These are phyloP conservation scores for Thielaviopsis ethacetica DNA, from an alignment of 2,329 filamentous ascomycete species.

Conservation along the genomic window DNA sequence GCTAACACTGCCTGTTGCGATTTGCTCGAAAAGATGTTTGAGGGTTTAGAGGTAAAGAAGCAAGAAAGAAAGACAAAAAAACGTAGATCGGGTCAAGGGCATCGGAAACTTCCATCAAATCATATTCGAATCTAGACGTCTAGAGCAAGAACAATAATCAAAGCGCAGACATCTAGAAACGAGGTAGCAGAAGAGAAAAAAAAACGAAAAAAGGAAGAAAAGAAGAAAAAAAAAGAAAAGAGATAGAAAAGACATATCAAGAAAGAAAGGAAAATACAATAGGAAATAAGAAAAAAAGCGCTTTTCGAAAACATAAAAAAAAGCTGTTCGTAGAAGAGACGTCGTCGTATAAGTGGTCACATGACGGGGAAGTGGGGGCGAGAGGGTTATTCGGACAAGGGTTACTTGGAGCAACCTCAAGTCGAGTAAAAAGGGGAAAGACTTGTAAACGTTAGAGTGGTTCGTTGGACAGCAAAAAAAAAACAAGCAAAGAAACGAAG, in stretches of 20 bases:
- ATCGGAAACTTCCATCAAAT: not conserved
- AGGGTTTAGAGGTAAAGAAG: not conserved
- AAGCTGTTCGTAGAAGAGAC: conserved; percentile 1
- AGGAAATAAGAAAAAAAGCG: not conserved
- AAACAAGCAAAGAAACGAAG: not conserved
- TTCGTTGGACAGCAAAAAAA: not conserved
- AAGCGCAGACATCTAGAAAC: not conserved
- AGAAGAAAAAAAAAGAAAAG: not conserved
- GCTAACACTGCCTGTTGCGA: not conserved
- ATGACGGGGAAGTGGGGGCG: not conserved
- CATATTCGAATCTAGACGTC: not conserved
- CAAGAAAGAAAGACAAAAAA: not conserved
- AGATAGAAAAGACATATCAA: not conserved
- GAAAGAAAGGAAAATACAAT: not conserved
- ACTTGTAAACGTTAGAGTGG: not conserved
- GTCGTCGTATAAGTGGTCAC: not conserved
- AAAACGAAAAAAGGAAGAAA: not conserved
- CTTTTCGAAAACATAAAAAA: conserved; percentile 1
- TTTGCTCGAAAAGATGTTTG: not conserved
- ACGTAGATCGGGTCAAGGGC: not conserved
- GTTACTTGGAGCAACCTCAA: not conserved
- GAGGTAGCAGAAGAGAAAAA: not conserved
- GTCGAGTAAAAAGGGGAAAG: not conserved
- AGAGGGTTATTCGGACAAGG: not conserved
- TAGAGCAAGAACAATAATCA: not conserved